phyloP scores from a whole-genome alignment of 129 eudicot species.

The Cynara cardunculus region DNA sequence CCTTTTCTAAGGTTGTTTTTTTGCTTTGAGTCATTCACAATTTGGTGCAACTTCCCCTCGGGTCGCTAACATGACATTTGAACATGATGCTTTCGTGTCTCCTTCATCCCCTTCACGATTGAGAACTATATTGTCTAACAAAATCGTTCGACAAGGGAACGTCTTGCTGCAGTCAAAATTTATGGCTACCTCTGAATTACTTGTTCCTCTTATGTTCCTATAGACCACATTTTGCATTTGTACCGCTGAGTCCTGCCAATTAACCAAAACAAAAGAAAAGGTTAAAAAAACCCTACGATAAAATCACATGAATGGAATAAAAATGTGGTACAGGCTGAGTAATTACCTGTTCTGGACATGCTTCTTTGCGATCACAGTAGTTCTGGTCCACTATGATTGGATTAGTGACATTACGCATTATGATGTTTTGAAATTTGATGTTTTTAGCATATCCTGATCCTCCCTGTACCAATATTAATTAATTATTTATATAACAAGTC shows the following conservation, averaged over 20 bases:
- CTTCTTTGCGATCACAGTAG: slow-evolving; percentile 62
- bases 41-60: slow-evolving; percentile 39
- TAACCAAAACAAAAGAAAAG: neutral
- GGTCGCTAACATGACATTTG: slow-evolving; percentile 26
- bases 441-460: slow-evolving; percentile 70
- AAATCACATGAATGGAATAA: neutral
- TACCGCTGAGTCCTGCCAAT: slow-evolving; percentile 55
- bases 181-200: slow-evolving; percentile 62
- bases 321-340: neutral
- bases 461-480: slow-evolving; percentile 44
- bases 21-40: slow-evolving; percentile 24
- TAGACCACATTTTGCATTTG: slow-evolving; percentile 57
- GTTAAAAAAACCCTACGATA: neutral
- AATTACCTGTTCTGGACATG: slow-evolving; percentile 58
- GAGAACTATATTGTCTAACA: slow-evolving; percentile 47
- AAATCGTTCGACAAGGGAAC: slow-evolving; percentile 52
- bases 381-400: slow-evolving; percentile 81
- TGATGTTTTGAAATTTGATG: slow-evolving; percentile 63
- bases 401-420: slow-evolving; percentile 63
- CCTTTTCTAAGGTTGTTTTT: neutral
- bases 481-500: neutral
- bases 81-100: slow-evolving; percentile 37
- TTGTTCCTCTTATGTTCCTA: slow-evolving; percentile 65
- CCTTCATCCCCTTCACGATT: slow-evolving; percentile 26
- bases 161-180: slow-evolving; percentile 67